A percentile compares a stretch with the other conserved stretches of the same genome.
These are phyloP conservation scores for Botrytis cinerea DNA, from an alignment of 2,329 filamentous ascomycete species.

Conservation along the genomic window DNA sequence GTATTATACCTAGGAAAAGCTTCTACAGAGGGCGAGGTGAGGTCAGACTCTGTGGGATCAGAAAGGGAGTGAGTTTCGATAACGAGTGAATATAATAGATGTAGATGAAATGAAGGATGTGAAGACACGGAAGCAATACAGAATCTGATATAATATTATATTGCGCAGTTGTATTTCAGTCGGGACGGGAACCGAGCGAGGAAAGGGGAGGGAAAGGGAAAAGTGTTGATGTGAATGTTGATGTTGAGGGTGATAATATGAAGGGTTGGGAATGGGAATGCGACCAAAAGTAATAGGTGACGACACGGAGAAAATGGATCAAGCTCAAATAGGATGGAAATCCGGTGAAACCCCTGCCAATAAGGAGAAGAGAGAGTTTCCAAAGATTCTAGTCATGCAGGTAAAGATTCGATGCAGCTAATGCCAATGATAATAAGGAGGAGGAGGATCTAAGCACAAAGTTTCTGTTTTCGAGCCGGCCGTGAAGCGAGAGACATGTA, in stretches of 20 bases:
- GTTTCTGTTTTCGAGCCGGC: background rate
- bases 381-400: conserved; percentile 12
- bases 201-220: background rate
- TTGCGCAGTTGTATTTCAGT: background rate
- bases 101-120: background rate
- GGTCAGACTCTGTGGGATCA: background rate
- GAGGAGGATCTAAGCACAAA: background rate
- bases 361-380: background rate
- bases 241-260: conserved; percentile 11
- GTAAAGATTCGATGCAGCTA: background rate
- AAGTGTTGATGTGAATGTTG: conserved; percentile 5
- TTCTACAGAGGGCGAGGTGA: background rate
- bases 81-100: conserved; percentile 17
- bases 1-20: background rate
- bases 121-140: background rate
- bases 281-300: background rate
- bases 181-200: background rate
- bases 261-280: conserved; percentile 9
- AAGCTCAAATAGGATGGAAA: background rate
- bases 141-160: background rate
- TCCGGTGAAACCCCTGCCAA: background rate
- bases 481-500: background rate
- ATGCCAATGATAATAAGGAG: no score
- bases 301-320: background rate
- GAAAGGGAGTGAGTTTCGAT: background rate